A percentile compares a stretch with the other conserved stretches of the same genome.
Evolutionary conservation across 1,284 basidiomycete genomes (phyloP).

Genomic region (Wolfiporia cocos): DNA sequence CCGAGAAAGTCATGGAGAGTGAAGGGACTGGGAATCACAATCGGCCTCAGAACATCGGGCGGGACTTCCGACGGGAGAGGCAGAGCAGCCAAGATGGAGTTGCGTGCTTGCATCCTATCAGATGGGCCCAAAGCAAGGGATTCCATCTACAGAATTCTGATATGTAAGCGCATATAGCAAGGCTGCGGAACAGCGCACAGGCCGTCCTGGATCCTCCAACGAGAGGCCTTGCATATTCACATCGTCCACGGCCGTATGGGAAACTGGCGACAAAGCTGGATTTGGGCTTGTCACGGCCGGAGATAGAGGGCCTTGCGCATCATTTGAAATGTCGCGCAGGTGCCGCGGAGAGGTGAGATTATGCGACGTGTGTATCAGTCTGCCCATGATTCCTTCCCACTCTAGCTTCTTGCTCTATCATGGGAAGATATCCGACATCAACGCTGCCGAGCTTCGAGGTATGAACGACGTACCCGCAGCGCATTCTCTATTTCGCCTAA

Average conservation of each 20-base stretch:
- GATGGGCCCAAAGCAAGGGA: slow-evolving; percentile 35
- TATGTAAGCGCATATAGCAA: no score
- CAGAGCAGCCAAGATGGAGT: slow-evolving; percentile 47
- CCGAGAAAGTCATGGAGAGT: slow-evolving; percentile 65
- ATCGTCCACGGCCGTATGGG: not conserved
- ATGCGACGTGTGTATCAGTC: not conserved
- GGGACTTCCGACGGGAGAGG: slow-evolving; percentile 59
- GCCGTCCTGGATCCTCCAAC: not conserved
- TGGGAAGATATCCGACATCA: no score
- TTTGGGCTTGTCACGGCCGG: not conserved
- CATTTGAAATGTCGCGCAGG: not conserved
- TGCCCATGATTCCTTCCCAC: not conserved
- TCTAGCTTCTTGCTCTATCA: not conserved
- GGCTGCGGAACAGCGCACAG: not conserved
- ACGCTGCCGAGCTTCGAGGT: no score
- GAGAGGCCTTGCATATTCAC: not conserved
- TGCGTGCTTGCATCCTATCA: slow-evolving; percentile 45
- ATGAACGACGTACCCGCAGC: not conserved
- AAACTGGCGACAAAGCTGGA: not conserved
- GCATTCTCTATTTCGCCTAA: slow-evolving; percentile 3
- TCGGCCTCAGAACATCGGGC: slow-evolving; percentile 57
- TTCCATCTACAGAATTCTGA: no score
- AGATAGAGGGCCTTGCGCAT: not conserved
- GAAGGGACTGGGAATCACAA: slow-evolving; percentile 53
- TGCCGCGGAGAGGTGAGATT: not conserved